A percentile compares a stretch with the other conserved stretches of the same genome.
These are phyloP conservation scores for Croton setiger DNA, from an alignment of 441 rosid species.

Conservation along the genomic window DNA sequence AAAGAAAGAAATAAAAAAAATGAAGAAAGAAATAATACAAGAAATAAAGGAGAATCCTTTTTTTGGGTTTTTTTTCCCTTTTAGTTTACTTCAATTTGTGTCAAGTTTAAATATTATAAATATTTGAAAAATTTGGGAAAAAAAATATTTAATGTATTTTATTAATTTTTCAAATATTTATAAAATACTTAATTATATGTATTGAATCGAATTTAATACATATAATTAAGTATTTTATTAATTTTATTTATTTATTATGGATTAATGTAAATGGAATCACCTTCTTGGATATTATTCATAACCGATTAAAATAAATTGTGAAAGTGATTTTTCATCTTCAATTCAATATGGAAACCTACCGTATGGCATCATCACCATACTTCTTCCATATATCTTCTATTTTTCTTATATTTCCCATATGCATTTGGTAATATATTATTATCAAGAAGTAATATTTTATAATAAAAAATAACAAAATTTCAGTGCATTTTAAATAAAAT, in stretches of 20 bases:
- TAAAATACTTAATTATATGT: no score
- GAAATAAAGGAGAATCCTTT: background rate
- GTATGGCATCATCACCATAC: background rate
- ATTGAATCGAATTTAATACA: background rate
- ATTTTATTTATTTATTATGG: background rate
- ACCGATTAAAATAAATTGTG: constrained; percentile 14
- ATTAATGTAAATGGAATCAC: background rate
- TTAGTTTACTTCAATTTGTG: background rate
- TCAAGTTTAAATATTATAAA: background rate
- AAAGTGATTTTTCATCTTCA: constrained; percentile 32
- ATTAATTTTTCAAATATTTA: no score
- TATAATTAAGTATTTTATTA: background rate
- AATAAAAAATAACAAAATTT: background rate
- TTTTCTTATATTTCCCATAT: background rate
- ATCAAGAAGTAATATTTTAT: background rate
- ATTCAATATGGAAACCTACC: constrained; percentile 29
- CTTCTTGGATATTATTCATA: background rate
- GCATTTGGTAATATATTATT: background rate
- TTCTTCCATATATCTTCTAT: background rate
- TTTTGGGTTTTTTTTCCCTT: background rate
- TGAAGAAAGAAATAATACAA: background rate
- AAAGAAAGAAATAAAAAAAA: background rate
- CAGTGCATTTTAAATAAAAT: background rate
- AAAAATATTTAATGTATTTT: no score
- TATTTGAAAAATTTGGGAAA: no score